Base-by-base conservation (phyloP, 495 filamentous ascomycete species). In the Hypoxylon lienhwacheense region DNA sequence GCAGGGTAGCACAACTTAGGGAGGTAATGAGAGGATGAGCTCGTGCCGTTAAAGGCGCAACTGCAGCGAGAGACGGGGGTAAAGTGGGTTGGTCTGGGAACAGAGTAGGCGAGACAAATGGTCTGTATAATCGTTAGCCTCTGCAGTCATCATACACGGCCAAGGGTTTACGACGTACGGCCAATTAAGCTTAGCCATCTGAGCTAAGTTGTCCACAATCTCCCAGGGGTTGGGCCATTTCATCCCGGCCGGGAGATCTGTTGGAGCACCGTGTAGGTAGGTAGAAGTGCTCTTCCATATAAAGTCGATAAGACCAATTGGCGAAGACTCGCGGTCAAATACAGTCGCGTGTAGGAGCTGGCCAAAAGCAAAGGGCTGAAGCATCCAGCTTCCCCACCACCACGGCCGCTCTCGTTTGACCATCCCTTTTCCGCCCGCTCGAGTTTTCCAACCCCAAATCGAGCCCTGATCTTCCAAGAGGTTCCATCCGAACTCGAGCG, bases 361-460 rank as follows among this genome's bases (percentile, higher is more conserved):
- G 24, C 91, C 93, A 64, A 84, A 89, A 8, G 90, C 85, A n/a
- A 95, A 64, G 0, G 93, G 93, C 79, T 96, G 91, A 62, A 97
- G 72, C 78, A 97, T 75, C 92, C 92, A 97, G 66, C 90, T 95
- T 16, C 92, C 93, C 77, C 90, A 92, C 93, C 93, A 98, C 82
- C 80, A 80, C 5, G 90, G 87, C 53, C 81, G 74, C 44, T 70
- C 63, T 49, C 70, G 64, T 51, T 68, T 66, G 51, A 66, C 58
- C 16, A 66, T 47, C 7, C 63, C 68, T 58, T 73, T 73, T 25
- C 70, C 72, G 7, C 53, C 47, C 52, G 55, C 24, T 59, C 73
- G 59, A 41, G 35, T 55, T 54, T 71, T 72, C 64, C 73, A 73
- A 32, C 85, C 79, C 74, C 81, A 84, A 43, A 96, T 77, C 76